Conservation (phyloP, 768 basidiomycete species). For the Russula vinacea region DNA sequence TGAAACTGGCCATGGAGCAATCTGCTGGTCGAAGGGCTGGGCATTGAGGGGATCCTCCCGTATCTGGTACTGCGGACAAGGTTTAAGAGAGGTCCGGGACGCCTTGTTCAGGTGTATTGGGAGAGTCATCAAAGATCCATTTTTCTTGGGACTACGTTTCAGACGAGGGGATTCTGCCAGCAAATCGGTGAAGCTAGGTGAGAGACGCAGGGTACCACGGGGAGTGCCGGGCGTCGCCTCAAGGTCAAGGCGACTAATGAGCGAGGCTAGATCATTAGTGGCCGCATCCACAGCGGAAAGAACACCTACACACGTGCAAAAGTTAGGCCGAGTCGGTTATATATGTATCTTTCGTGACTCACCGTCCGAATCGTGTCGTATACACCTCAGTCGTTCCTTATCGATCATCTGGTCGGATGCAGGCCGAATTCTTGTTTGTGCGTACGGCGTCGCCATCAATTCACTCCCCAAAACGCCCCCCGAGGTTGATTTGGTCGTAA, state of each 20-base stretch:
- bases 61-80: conserved; percentile 44
- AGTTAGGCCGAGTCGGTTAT: conserved; percentile 6
- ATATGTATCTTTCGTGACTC: conserved; percentile 23
- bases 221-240: conserved; percentile 68
- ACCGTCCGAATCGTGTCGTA: conserved; percentile 56
- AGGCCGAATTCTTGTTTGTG: conserved; percentile 51
- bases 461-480: conserved; percentile 40
- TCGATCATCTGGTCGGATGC: conserved; percentile 62
- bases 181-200: conserved; percentile 32
- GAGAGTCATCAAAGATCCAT: conserved; percentile 35
- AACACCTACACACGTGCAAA: conserved; percentile 42
- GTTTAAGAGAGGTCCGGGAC: conserved; percentile 40
- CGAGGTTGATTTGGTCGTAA: conserved; percentile 53
- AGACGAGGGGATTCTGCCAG: conserved; percentile 25
- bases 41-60: conserved; percentile 22
- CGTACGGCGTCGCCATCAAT: conserved; percentile 37
- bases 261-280: conserved; percentile 71
- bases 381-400: conserved; percentile 46
- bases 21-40: conserved; percentile 47
- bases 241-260: conserved; percentile 78
- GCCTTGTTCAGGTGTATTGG: conserved; percentile 39
- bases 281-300: conserved; percentile 73
- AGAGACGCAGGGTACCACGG: conserved; percentile 36
- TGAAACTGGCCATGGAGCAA: conserved; percentile 58
- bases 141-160: conserved; percentile 39